These are phyloP conservation scores for Schrenkiella parvula DNA, from an alignment of 345 rosid species.

Conservation along the genomic window DNA sequence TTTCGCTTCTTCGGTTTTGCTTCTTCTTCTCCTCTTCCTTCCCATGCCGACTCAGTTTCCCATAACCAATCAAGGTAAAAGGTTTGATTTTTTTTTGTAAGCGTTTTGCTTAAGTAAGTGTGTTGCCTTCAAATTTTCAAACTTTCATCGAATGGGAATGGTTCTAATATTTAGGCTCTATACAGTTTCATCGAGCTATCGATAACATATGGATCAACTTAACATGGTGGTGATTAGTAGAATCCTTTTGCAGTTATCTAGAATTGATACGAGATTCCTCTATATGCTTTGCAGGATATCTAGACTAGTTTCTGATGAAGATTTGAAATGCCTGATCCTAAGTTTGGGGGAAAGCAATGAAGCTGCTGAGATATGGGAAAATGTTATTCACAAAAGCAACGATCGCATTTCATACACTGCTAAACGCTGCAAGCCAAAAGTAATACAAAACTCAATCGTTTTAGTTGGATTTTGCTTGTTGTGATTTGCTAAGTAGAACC, in stretches of 20 bases:
- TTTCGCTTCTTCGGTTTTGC: not conserved
- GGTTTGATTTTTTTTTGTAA: not conserved
- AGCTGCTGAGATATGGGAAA: conserved; percentile 55
- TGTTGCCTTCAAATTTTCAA: not conserved
- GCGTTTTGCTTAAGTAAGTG: not conserved
- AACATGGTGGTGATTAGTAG: no score
- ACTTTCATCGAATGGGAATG: no score
- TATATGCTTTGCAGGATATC: conserved; percentile 38
- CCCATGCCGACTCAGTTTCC: not conserved
- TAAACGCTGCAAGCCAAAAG: conserved; percentile 67
- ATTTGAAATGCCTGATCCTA: conserved; percentile 57
- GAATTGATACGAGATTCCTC: not conserved
- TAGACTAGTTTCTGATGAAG: conserved; percentile 52
- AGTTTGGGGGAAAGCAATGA: conserved; percentile 42
- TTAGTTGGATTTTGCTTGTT: not conserved
- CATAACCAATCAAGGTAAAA: conserved; percentile 17
- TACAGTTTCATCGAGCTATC: no score
- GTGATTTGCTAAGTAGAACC: not conserved
- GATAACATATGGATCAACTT: no score
- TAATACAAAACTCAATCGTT: conserved; percentile 6
- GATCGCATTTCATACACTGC: conserved; percentile 52
- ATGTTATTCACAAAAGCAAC: conserved; percentile 51
- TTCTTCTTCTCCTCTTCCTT: not conserved
- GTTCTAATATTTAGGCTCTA: no score
- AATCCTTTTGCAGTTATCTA: no score